Evolutionary conservation across 2,329 filamentous ascomycete genomes (phyloP).

Genomic region (Phaeosphaeria sp.): DNA sequence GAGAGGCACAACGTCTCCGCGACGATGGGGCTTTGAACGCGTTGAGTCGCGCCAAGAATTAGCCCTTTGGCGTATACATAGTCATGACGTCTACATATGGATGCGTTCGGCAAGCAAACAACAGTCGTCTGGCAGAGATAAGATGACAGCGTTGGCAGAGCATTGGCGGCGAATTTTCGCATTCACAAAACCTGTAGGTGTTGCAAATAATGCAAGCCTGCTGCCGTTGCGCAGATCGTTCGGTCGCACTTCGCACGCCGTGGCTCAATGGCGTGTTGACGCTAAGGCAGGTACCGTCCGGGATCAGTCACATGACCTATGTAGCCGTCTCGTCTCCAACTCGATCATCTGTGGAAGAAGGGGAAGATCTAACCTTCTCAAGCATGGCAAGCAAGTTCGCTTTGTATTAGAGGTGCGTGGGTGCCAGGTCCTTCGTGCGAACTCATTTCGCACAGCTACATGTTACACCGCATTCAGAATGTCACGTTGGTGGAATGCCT

Average conservation of each 20-base stretch:
- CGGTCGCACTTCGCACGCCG: not conserved
- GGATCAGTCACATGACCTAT: not conserved
- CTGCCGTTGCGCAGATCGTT: not conserved
- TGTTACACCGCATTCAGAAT: too few relatives aligned
- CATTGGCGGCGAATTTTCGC: not conserved
- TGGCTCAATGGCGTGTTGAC: not conserved
- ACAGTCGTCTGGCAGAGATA: not conserved
- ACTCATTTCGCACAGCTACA: too few relatives aligned
- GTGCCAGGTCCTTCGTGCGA: too few relatives aligned
- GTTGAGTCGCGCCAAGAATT: conserved; percentile 18
- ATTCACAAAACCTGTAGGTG: not conserved
- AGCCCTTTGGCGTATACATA: conserved; percentile 10
- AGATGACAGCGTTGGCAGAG: not conserved
- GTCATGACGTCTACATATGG: conserved; percentile 23
- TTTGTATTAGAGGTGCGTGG: too few relatives aligned
- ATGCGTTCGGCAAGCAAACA: not conserved
- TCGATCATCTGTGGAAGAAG: too few relatives aligned
- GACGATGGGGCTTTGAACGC: conserved; percentile 9
- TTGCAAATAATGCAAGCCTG: not conserved
- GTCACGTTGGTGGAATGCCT: too few relatives aligned
- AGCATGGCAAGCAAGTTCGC: too few relatives aligned
- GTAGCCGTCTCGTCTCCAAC: not conserved
- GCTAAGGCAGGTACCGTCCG: conserved; percentile 1
- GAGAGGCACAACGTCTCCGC: not conserved
- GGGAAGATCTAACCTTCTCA: too few relatives aligned